Percentiles rank a stretch among this genome's conserved stretches.
phyloP scores from a whole-genome alignment of 495 filamentous ascomycete species.

The Tricharina praecox region DNA sequence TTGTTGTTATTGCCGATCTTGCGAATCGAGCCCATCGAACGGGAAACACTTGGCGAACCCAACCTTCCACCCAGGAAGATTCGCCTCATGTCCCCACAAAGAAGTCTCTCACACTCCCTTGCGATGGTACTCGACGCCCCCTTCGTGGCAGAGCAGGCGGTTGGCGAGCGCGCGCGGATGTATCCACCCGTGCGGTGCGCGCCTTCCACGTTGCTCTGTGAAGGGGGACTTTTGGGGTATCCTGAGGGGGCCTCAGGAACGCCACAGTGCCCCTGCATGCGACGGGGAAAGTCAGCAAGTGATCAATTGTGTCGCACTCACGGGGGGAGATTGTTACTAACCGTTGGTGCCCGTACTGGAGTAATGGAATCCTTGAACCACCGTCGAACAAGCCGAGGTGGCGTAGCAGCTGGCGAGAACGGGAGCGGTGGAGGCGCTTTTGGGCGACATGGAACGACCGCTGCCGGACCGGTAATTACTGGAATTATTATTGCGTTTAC shows the following conservation, averaged over 20 bases:
- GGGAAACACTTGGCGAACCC: slow-evolving; percentile 47
- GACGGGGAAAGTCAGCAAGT: not conserved
- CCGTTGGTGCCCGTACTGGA: slow-evolving; percentile 72
- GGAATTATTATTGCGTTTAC: slow-evolving; percentile 25
- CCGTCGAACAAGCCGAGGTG: slow-evolving; percentile 36
- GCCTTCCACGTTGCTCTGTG: not conserved
- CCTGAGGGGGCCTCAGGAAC: slow-evolving; percentile 86
- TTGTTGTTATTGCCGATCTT: slow-evolving; percentile 13
- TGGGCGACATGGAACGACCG: not conserved
- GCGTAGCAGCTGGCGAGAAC: slow-evolving; percentile 77
- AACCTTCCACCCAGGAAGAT: slow-evolving; percentile 94
- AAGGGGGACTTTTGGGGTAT: slow-evolving; percentile 26
- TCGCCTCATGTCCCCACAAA: slow-evolving; percentile 80
- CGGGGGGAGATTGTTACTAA: slow-evolving; percentile 28
- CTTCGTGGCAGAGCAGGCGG: slow-evolving; percentile 37
- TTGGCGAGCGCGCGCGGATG: slow-evolving; percentile 25
- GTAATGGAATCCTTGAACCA: slow-evolving; percentile 77
- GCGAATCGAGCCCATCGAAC: slow-evolving; percentile 50
- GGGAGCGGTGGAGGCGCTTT: not conserved
- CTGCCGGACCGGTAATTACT: not conserved
- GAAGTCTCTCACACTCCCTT: slow-evolving; percentile 99
- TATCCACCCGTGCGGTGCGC: too few species aligned
- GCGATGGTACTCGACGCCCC: slow-evolving; percentile 88
- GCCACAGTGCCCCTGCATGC: slow-evolving; percentile 68
- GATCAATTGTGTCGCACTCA: too few species aligned